Base-by-base conservation (phyloP, 2,329 filamentous ascomycete species). In the Rasamsonia emersonii region DNA sequence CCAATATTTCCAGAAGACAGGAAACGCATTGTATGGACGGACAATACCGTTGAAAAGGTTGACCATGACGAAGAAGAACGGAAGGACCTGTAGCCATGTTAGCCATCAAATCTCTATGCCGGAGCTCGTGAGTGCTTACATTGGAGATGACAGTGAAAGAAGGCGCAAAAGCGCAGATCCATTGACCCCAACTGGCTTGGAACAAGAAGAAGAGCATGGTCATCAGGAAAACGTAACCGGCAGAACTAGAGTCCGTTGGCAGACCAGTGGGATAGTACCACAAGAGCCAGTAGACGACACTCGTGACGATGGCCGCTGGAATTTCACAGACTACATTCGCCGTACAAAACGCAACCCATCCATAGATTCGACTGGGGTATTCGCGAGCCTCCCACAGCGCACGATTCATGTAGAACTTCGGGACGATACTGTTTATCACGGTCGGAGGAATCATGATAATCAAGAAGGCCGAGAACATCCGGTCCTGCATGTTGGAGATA, bases 11-110 rank as follows among this genome's bases (percentile, higher is more conserved):
- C 79, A 89, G 62, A 86, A 84, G 16, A 73, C 72, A 0, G 75
- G 73, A 18, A 86, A 64, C 39, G 68, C 61, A 1, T 57, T 44
- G 54, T 83, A 86, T 0, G 82, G 76, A 2, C 79, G 70, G 7
- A 88, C 72, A 13, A 88, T 76, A 43, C 83, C 83, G 61, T 85
- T 86, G 68, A 88, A 86, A 15, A 84, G 58, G 24, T 70, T 71
- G 47, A 83, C 79, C 65, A 84, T 77, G 54, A 86, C 76, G 61
- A 88, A 82, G 70, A 88, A 85, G 64, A 88, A 86, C 1, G 82
- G 82, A 4, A 86, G 64, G 14, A 79, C 60, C 62, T 68, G 32
- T 17, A n/a, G 26, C 38, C 37, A 38, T 20, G 13, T 31, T 28
- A 25, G 31, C 20, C 14, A 24, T 28, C 13, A 6, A 24, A 31